These are phyloP conservation scores for Maudiozyma serrabonitensis DNA, from an alignment of 805 yeast species.

Conservation along the genomic window DNA sequence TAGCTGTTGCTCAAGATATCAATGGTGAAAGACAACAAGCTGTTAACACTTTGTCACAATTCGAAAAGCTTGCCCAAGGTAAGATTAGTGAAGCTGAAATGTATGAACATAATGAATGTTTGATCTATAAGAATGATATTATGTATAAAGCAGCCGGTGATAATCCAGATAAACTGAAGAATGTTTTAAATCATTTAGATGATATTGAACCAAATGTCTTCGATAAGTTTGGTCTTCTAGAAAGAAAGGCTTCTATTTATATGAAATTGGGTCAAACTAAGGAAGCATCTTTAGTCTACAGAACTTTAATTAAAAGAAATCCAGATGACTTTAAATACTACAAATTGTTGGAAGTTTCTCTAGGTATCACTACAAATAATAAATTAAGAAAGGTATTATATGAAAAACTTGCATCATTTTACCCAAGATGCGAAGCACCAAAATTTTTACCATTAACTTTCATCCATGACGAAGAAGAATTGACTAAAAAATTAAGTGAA, in stretches of 20 bases:
- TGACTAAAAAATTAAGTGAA: conserved; percentile 34
- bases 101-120: conserved; percentile 74
- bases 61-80: conserved; percentile 65
- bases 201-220: conserved; percentile 43
- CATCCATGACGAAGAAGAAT: conserved; percentile 41
- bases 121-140: conserved; percentile 60
- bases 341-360: conserved; percentile 50
- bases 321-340: conserved; percentile 72
- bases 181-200: conserved; percentile 53
- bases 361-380: conserved; percentile 40
- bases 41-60: conserved; percentile 58
- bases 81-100: conserved; percentile 56
- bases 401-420: conserved; percentile 52
- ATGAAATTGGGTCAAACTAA: conserved; percentile 44
- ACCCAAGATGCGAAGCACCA: conserved; percentile 80
- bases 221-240: conserved; percentile 55
- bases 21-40: conserved; percentile 59
- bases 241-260: conserved; percentile 56
- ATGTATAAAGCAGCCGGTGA: conserved; percentile 52
- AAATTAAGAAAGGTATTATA: conserved; percentile 51
- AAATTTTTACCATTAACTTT: conserved; percentile 69
- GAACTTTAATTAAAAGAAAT: conserved; percentile 68
- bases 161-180: conserved; percentile 32
- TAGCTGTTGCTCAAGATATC: conserved; percentile 78
- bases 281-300: conserved; percentile 61